Evolutionary conservation across 257 asterid genomes (phyloP), one percentile per base, ranked within the genome.

Genomic region (Voacanga thouarsii): DNA sequence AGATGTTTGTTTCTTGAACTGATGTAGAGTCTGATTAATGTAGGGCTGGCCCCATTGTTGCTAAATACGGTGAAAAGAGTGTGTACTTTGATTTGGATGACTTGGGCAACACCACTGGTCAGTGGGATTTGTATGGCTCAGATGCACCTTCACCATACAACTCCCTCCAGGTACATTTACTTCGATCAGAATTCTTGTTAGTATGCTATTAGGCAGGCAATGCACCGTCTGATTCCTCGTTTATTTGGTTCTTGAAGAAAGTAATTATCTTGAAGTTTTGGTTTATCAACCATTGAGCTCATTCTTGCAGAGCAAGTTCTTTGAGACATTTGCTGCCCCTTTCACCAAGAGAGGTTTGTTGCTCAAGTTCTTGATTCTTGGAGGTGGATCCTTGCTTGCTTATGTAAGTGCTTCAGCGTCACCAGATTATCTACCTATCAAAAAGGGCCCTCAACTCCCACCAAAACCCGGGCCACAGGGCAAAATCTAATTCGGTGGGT

Each of bases 91-190:
- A 94, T 85, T 87, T 94, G 91, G 97, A 94, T 82, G 97, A 94
- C 77, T 83, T 91, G 74, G 95, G 91, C 75, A 91, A 91, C 89
- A 92, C 99, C 77, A 94, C 97, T 68, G 97, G 99, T 19, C 92
- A 92, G 78, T 94, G 99, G 99, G 97, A 94, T 83, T 85, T 92
- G 90, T 94, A 95, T 80, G 99, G 99, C 43, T 92, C 97, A 26
- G 97, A 95, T 86, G 96, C 96, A 7, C 94, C 99, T 39, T 92
- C 99, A n/a, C 97, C 97, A 30, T 95, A 94, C 91, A 92, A 91
- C 83, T 12, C 93, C 69, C 90, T 94, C 72, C 99, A 92, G 97
- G 97, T 94, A 68, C 37, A 41, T 56, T 26, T 75, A 4, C 0
- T 18, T 83, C 51, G 12, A 65, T 49, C 70, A 63, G 64, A 44